A percentile compares a stretch with the other conserved stretches of the same genome.
Evolutionary conservation across 2,329 filamentous ascomycete genomes (phyloP).

Genomic region (Elsinoe ampelina): DNA sequence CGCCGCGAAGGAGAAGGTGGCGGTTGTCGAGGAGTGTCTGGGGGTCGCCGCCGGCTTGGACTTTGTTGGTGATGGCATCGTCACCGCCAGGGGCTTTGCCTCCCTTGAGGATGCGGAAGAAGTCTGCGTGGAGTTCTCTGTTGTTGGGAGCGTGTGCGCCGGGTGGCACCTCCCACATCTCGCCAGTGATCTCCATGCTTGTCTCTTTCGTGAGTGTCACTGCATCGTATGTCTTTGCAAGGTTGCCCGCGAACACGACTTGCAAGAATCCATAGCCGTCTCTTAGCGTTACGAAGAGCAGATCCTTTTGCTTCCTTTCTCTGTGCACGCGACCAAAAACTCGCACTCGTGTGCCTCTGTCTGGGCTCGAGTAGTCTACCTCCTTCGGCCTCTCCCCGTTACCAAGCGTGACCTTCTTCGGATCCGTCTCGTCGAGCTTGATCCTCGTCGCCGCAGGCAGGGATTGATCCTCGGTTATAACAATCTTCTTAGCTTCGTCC

Average conservation of each 20-base stretch:
- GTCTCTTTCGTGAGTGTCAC: slow-evolving; percentile 78
- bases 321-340: slow-evolving; percentile 78
- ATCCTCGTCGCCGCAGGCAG: slow-evolving; percentile 68
- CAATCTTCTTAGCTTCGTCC: slow-evolving; percentile 73
- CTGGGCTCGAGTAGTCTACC: slow-evolving; percentile 45
- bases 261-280: slow-evolving; percentile 81
- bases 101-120: slow-evolving; percentile 60
- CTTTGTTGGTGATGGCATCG: slow-evolving; percentile 81
- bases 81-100: slow-evolving; percentile 74
- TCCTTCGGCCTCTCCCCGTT: slow-evolving; percentile 37
- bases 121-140: slow-evolving; percentile 86
- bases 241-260: slow-evolving; percentile 68
- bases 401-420: slow-evolving; percentile 48
- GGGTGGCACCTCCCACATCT: slow-evolving; percentile 71
- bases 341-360: slow-evolving; percentile 63
- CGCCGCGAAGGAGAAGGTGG: slow-evolving; percentile 76
- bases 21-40: slow-evolving; percentile 71
- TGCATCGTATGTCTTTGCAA: slow-evolving; percentile 87
- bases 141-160: slow-evolving; percentile 70
- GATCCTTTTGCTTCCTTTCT: slow-evolving; percentile 69
- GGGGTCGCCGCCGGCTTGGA: slow-evolving; percentile 57
- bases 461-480: slow-evolving; percentile 58
- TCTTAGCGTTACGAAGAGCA: slow-evolving; percentile 76
- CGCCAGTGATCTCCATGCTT: slow-evolving; percentile 73
- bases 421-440: slow-evolving; percentile 61